These are phyloP conservation scores for Rhizophagus prolifer DNA, from an alignment of 192 early-diverging fungal genomes.

Conservation along the genomic window DNA sequence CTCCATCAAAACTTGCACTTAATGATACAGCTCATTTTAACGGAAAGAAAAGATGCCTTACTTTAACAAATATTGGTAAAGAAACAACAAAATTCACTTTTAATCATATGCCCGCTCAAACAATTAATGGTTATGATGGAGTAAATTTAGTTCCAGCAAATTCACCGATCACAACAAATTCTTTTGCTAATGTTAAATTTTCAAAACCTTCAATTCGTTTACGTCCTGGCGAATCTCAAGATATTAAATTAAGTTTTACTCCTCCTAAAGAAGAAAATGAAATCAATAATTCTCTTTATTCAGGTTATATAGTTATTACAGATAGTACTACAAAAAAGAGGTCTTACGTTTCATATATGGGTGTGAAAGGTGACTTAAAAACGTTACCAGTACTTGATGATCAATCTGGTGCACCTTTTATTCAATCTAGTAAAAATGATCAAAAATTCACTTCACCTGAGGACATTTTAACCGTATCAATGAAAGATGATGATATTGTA, in stretches of 20 bases:
- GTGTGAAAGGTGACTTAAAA: constrained; percentile 35
- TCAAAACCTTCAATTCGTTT: constrained; percentile 33
- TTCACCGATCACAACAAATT: constrained; percentile 29
- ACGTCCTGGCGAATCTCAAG: constrained; percentile 30
- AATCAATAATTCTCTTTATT: constrained; percentile 36
- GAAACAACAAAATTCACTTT: constrained; percentile 37
- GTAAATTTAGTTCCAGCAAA: constrained; percentile 32
- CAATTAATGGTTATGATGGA: constrained; percentile 42
- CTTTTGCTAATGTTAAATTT: constrained; percentile 41
- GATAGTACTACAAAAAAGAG: constrained; percentile 3
- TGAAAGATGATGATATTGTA: not conserved
- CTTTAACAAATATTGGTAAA: constrained; percentile 43
- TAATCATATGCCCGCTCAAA: constrained; percentile 39
- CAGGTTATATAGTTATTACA: constrained; percentile 34
- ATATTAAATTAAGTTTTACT: constrained; percentile 39
- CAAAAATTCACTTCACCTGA: not conserved
- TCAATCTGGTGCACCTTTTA: constrained; percentile 28
- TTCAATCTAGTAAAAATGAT: constrained; percentile 5
- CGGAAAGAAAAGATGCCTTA: constrained; percentile 34
- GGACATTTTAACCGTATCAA: not conserved
- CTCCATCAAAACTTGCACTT: constrained; percentile 58
- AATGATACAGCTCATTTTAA: constrained; percentile 45
- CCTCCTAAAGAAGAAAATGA: constrained; percentile 33
- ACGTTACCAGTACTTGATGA: constrained; percentile 36
- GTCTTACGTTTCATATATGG: constrained; percentile 37